phyloP scores from a whole-genome alignment of 2,329 filamentous ascomycete genomes.

The Calonectria leucothoes region DNA sequence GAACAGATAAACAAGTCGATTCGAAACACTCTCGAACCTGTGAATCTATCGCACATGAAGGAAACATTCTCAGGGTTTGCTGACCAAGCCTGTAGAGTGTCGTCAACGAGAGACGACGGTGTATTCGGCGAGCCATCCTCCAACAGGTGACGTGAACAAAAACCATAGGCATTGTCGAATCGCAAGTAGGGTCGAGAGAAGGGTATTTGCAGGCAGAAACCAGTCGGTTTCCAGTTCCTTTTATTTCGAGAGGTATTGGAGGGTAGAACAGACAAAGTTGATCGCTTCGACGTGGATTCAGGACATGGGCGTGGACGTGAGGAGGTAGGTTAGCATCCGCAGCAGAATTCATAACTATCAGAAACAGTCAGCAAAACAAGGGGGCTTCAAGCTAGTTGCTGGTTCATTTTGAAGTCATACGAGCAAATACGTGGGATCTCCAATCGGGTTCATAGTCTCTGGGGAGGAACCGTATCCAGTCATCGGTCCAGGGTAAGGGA shows the following conservation, averaged over 20 bases:
- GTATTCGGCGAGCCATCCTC: conserved; percentile 11
- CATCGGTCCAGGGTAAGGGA: neutral
- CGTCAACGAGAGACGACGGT: neutral
- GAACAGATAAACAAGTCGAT: neutral
- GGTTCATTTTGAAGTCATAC: neutral
- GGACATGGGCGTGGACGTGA: neutral
- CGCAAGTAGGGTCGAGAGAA: neutral
- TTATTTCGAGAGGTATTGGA: neutral
- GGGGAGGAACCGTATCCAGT: neutral
- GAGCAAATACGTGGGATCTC: conserved; percentile 5
- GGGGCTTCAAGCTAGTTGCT: too few species aligned
- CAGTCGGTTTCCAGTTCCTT: neutral
- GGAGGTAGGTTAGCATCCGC: neutral
- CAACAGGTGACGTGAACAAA: conserved; percentile 17
- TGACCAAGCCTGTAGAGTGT: conserved; percentile 9
- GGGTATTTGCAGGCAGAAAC: neutral
- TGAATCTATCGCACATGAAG: neutral
- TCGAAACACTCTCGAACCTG: neutral
- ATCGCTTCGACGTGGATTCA: neutral
- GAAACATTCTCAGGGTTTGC: conserved; percentile 2
- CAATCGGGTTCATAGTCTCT: neutral
- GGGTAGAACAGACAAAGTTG: neutral
- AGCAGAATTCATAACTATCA: neutral
- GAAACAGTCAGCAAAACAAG: neutral
- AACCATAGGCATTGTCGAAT: conserved; percentile 7